phyloP scores from a whole-genome alignment of 73 alveolate genomes.

The Stentor coeruleus region DNA sequence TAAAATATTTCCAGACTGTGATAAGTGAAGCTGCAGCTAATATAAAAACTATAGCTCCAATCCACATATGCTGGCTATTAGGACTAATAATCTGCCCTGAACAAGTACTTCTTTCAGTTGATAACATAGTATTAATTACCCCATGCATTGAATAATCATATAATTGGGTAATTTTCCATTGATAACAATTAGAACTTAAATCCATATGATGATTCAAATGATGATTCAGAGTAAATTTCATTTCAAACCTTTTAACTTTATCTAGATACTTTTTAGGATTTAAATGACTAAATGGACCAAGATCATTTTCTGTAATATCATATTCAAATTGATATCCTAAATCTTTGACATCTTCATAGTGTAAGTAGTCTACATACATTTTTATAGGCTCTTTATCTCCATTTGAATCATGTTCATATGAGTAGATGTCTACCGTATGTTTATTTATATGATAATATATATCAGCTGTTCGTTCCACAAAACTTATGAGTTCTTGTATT shows the following conservation, averaged over 20 bases:
- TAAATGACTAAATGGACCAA: slow-evolving; percentile 8
- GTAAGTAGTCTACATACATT: neutral
- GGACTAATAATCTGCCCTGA: neutral
- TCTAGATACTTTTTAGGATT: slow-evolving; percentile 16
- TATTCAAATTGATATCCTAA: slow-evolving; percentile 2
- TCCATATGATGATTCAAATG: neutral
- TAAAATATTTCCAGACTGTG: neutral
- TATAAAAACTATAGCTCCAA: neutral
- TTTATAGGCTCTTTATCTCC: neutral
- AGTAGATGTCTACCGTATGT: slow-evolving; percentile 17
- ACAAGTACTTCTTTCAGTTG: slow-evolving; percentile 11
- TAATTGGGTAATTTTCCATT: neutral
- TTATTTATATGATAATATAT: neutral
- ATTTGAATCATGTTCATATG: neutral
- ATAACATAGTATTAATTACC: neutral
- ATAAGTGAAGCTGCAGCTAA: neutral
- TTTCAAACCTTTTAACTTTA: neutral
- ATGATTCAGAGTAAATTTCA: neutral
- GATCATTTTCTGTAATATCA: neutral
- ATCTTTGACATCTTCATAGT: slow-evolving; percentile 10
- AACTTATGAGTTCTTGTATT: neutral
- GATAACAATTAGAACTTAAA: neutral
- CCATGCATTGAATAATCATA: slow-evolving; percentile 14
- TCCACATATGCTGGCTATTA: neutral
- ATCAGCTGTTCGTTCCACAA: slow-evolving; percentile 13